phyloP scores from a whole-genome alignment of 2,329 filamentous ascomycete genomes.

The Cladophialophora immunda region DNA sequence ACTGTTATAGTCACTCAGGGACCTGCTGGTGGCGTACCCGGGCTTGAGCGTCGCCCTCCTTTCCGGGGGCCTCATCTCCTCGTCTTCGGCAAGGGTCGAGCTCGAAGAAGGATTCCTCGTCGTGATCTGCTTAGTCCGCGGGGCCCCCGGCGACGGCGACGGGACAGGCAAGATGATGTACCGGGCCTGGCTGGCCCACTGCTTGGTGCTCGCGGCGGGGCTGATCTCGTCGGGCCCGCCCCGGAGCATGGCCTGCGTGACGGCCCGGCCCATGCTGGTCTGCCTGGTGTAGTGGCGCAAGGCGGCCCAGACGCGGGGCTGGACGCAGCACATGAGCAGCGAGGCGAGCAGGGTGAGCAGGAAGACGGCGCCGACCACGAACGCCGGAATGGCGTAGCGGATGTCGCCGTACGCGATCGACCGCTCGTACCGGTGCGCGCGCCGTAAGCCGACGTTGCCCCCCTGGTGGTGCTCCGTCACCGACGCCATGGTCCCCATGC shows the following conservation, averaged over 20 bases:
- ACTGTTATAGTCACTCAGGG: neutral
- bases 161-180: neutral
- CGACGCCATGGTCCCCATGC: constrained; percentile 13
- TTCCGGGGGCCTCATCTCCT: neutral
- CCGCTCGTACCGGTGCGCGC: neutral
- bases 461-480: neutral
- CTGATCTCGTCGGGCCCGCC: neutral
- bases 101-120: neutral
- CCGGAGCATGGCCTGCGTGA: neutral
- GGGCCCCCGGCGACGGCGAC: neutral
- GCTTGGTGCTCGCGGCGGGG: neutral
- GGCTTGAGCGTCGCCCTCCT: neutral
- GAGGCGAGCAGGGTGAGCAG: neutral
- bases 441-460: neutral
- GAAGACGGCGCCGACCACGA: neutral
- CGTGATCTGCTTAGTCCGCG: neutral
- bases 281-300: neutral
- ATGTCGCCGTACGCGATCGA: constrained; percentile 12
- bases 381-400: constrained; percentile 9
- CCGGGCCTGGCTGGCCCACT: neutral
- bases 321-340: constrained; percentile 3
- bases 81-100: neutral
- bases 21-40: neutral
- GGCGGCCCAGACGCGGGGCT: neutral
- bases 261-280: constrained; percentile 8